phyloP scores from a whole-genome alignment of 768 basidiomycete species.

The Amanita brunnescens region DNA sequence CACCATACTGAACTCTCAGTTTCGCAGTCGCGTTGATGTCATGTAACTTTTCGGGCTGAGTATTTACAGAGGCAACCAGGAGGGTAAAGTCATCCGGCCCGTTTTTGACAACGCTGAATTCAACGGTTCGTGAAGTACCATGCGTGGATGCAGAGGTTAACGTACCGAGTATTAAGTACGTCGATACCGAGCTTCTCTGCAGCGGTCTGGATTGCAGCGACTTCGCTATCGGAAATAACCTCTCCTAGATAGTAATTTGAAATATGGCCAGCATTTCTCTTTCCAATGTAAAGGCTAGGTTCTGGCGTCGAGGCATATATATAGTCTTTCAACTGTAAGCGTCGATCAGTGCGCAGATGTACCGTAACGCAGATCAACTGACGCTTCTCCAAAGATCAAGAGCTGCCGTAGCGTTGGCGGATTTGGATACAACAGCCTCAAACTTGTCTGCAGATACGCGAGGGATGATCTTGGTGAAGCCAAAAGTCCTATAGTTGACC shows the following conservation, averaged over 20 bases:
- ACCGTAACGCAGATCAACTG: conserved; percentile 11
- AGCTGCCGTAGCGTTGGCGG: conserved; percentile 49
- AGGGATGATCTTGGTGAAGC: conserved; percentile 81
- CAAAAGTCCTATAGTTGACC: conserved; percentile 74
- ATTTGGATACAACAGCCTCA: conserved; percentile 48
- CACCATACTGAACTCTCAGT: conserved; percentile 66
- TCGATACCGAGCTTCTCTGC: conserved; percentile 72
- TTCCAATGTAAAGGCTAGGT: conserved; percentile 66
- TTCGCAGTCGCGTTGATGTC: conserved; percentile 40
- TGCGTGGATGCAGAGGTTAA: background rate
- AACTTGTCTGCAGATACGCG: conserved; percentile 57
- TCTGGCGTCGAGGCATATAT: conserved; percentile 67
- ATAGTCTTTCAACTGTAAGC: conserved; percentile 54
- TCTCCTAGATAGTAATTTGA: conserved; percentile 84
- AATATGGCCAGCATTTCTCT: conserved; percentile 66
- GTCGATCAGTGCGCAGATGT: background rate
- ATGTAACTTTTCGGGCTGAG: conserved; percentile 31
- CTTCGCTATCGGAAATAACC: conserved; percentile 66
- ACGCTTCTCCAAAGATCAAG: conserved; percentile 57
- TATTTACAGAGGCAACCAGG: conserved; percentile 61
- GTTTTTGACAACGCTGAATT: conserved; percentile 60
- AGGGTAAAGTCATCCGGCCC: conserved; percentile 54
- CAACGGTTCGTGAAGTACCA: background rate
- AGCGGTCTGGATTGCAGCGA: conserved; percentile 62
- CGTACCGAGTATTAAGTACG: conserved; percentile 73